Base-by-base conservation (phyloP, 139 green algal genomes). In the Chlorella sp. region DNA sequence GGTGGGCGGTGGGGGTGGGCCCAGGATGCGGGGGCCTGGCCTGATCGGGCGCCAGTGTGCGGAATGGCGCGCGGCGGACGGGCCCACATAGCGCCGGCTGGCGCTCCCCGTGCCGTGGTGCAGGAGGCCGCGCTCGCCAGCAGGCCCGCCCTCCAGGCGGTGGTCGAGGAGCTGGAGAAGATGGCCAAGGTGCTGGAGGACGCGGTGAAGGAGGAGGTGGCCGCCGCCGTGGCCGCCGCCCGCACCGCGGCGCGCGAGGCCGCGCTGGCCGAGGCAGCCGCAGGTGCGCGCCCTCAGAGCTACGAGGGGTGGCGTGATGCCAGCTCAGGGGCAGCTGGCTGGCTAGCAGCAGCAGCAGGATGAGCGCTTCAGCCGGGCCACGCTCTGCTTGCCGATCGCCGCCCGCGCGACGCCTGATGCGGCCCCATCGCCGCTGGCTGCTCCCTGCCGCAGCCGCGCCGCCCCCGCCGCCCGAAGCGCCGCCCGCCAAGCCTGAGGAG, bases 161-260 rank as follows among this genome's bases (percentile, higher is more conserved):
- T 76, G 40, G 74, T 87, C n/a, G 83, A 90, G 17, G 86, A 90
- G 78, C 80, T 90, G 43, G 80, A 89, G 77, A 76, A 72, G 50
- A 58, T 90, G 53, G 36, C 60, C 2, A 59, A 55, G 5, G 29
- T 84, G 36, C 69, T 90, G 45, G 72, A 68, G 66, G 83, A 82
- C 8, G 73, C 75, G 6, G 33, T 76, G n/a, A 50, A 56, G 23
- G 75, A 83, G 53, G 78, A 86, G 60, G 48, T 70, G 35, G 25
- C 36, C 3, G 33, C 40, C 35, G 79, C 75, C 4, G 45, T 69
- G n/a, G 76, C 40, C 1, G 66, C n/a, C n/a, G n/a, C n/a, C n/a
- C n/a, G n/a, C n/a, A n/a, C n/a, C n/a, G n/a, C 69, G 40, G 76
- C 70, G 15, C 59, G 76, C 43, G n/a, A 71, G n/a, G 63, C 48